phyloP scores from a whole-genome alignment of 2,329 filamentous ascomycete species.

The Neopestalotiopsis sp. region DNA sequence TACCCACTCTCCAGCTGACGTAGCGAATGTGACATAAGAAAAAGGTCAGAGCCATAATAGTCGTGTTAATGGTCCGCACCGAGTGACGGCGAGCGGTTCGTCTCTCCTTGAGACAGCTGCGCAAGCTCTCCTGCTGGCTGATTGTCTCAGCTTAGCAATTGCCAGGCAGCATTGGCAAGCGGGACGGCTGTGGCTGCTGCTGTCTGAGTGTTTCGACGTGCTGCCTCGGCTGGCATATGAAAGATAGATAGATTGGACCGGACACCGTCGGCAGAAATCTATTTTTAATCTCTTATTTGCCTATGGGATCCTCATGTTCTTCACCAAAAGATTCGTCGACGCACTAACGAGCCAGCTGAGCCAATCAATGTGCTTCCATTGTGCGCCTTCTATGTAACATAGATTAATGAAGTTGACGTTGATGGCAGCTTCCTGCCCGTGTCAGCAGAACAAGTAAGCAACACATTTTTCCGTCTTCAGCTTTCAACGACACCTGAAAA shows the following conservation, averaged over 20 bases:
- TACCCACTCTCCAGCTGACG: background rate
- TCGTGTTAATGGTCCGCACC: background rate
- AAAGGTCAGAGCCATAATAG: background rate
- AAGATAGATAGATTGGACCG: background rate
- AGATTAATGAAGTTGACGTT: background rate
- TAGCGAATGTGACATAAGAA: background rate
- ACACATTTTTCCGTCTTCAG: slow-evolving; percentile 8
- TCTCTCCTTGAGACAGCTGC: slow-evolving; percentile 9
- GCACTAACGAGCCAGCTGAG: background rate
- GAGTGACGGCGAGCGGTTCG: background rate
- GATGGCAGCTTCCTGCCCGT: background rate
- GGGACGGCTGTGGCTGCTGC: background rate
- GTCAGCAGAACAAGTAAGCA: background rate
- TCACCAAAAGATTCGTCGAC: background rate
- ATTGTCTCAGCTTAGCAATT: slow-evolving; percentile 2
- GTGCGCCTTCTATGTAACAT: background rate
- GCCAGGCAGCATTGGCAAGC: background rate
- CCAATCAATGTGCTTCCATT: background rate
- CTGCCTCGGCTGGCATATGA: slow-evolving; percentile 8
- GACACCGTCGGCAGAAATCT: slow-evolving; percentile 7
- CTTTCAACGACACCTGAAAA: background rate
- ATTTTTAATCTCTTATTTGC: background rate
- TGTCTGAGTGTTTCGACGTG: background rate
- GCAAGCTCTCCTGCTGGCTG: background rate
- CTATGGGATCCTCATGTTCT: background rate